Evolutionary conservation across 1,284 basidiomycete genomes (phyloP).

Genomic region (Tilletia horrida): DNA sequence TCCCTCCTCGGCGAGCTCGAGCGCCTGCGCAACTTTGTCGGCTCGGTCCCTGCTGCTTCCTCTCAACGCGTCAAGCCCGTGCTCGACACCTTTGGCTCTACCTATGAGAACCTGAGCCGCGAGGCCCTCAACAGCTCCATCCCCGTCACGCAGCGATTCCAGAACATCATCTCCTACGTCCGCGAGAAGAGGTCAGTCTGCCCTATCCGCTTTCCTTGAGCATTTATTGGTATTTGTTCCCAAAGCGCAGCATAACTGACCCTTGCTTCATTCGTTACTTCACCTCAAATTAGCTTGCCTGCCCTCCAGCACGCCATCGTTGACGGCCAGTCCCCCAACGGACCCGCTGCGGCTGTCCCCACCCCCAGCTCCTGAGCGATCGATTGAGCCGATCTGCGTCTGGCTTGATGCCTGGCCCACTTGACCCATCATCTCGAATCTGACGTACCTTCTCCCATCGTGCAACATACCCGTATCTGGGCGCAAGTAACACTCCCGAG

Average conservation of each 20-base stretch:
- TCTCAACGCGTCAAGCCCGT: constrained; percentile 49
- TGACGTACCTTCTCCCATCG: too few relatives aligned
- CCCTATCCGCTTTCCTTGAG: background rate
- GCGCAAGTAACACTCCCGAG: too few relatives aligned
- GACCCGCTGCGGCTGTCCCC: background rate
- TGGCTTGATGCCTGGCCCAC: too few relatives aligned
- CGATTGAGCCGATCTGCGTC: background rate
- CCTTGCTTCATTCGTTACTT: too few relatives aligned
- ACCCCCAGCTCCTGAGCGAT: constrained; percentile 8
- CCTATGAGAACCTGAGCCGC: constrained; percentile 45
- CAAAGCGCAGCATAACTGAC: background rate
- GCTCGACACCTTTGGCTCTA: constrained; percentile 45
- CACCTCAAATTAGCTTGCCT: constrained; percentile 29
- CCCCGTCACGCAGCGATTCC: constrained; percentile 40
- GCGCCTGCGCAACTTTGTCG: constrained; percentile 45
- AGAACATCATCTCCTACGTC: constrained; percentile 46
- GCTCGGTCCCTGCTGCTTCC: constrained; percentile 43
- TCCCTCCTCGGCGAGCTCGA: constrained; percentile 51
- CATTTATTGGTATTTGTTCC: background rate
- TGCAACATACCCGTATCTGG: too few relatives aligned
- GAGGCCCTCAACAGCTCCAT: constrained; percentile 48
- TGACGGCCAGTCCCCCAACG: constrained; percentile 17
- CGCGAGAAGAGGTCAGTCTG: constrained; percentile 33
- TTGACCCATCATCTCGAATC: too few relatives aligned
- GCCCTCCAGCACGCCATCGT: constrained; percentile 44